Evolutionary conservation across 176 grass and related monocot species (phyloP), one percentile per base, ranked within the genome.

Genomic region (Aegilops sharonensis): DNA sequence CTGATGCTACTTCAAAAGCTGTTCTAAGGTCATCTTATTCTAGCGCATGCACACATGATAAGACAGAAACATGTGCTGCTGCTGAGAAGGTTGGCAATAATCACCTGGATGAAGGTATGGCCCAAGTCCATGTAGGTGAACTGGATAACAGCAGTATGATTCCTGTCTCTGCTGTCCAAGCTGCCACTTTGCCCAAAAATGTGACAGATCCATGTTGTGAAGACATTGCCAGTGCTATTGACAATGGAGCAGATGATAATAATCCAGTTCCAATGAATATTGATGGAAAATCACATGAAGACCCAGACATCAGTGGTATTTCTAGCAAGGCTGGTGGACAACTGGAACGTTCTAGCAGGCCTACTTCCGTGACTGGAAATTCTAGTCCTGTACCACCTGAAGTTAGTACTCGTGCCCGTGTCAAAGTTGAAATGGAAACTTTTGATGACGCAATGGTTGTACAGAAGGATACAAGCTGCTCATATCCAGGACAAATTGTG

Each of bases 361-460:
- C 47, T 43, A 75, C 39, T 85, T 75, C 73, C 56, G 34, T 69
- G 62, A 85, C 78, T 11, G 82, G 83, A 74, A 80, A 47, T 70
- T 88, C 68, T 8, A 75, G 64, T 77, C 35, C 56, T 85, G 27
- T 79, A 82, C 81, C 85, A 68, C 81, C 84, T 87, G 64, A 85
- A 72, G 47, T 81, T 6, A 75, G 42, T 56, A 80, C 84, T 43
- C 76, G 27, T 80, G 40, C 66, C 75, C 78, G 9, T n/a, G 87
- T 88, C 48, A 89, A 92, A 89, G 84, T 86, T 89, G 90, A 87
- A 62, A 70, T 70, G 36, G 74, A 87, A 86, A 59, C 52, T 78
- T 88, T 70, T 87, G 80, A 90, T 24, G 72, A 73, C 78, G 79
- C 61, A 81, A 63, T 24, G 35, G 83, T 83, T 76, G 72, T 64